These are phyloP conservation scores for Mortierella sp. DNA, from an alignment of 371 early-diverging fungal species.

Conservation along the genomic window DNA sequence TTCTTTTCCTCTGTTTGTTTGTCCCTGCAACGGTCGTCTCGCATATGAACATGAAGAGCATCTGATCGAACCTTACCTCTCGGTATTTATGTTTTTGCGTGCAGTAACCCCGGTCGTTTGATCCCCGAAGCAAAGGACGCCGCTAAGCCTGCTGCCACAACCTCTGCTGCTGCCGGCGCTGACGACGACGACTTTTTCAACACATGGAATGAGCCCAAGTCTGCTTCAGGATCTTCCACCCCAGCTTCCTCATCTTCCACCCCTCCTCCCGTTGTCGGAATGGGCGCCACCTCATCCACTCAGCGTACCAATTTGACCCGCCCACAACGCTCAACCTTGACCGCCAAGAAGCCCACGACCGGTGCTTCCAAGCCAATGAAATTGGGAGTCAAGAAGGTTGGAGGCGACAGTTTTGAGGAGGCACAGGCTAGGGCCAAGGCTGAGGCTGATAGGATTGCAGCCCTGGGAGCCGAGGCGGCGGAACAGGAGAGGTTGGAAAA, in stretches of 20 bases:
- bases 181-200: constrained; percentile 54
- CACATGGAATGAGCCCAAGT: constrained; percentile 55
- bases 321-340: constrained; percentile 52
- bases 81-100: background rate
- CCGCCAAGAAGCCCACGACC: constrained; percentile 56
- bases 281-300: constrained; percentile 28
- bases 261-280: constrained; percentile 38
- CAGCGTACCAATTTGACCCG: constrained; percentile 45
- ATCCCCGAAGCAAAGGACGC: constrained; percentile 30
- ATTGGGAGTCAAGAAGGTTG: constrained; percentile 84
- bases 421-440: constrained; percentile 91
- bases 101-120: constrained; percentile 46
- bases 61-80: background rate
- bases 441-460: constrained; percentile 81
- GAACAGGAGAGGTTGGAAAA: constrained; percentile 63
- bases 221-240: constrained; percentile 50
- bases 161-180: constrained; percentile 18
- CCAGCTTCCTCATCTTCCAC: constrained; percentile 45
- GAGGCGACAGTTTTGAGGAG: constrained; percentile 90
- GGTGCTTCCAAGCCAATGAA: constrained; percentile 73
- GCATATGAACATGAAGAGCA: background rate
- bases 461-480: constrained; percentile 75
- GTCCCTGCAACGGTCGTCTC: constrained; percentile 18
- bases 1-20: constrained; percentile 62
- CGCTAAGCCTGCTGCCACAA: constrained; percentile 18